Evolutionary conservation across 2,329 filamentous ascomycete species (phyloP).

Genomic region (Hortaea sp.): DNA sequence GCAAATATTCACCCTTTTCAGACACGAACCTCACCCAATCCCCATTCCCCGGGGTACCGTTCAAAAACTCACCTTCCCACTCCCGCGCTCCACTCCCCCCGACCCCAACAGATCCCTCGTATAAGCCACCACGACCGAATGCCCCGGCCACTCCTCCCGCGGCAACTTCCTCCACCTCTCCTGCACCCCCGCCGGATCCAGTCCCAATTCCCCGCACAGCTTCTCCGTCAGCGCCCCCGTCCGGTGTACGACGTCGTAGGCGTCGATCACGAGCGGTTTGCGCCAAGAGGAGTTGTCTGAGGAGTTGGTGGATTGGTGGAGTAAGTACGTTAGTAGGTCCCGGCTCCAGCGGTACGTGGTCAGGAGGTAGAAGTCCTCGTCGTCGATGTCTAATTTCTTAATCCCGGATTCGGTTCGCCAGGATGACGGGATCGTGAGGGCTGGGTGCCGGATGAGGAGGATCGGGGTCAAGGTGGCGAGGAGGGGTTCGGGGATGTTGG

Average conservation of each 20-base stretch:
- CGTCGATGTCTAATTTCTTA: neutral
- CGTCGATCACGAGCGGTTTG: conserved; percentile 9
- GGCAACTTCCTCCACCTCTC: conserved; percentile 6
- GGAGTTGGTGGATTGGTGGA: neutral
- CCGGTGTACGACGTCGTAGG: conserved; percentile 10
- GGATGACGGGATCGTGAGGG: conserved; percentile 11
- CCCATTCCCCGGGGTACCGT: no score
- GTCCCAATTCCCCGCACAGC: conserved; percentile 2
- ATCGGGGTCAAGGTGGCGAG: conserved; percentile 8
- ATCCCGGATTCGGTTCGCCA: neutral
- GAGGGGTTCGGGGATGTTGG: conserved; percentile 8
- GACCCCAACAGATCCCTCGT: conserved; percentile 4
- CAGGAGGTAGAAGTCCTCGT: conserved; percentile 2
- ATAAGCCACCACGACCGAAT: conserved; percentile 5
- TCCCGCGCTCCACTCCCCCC: conserved; percentile 2
- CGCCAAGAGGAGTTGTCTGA: neutral
- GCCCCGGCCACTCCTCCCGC: conserved; percentile 4
- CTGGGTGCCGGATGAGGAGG: conserved; percentile 12
- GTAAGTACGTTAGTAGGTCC: neutral
- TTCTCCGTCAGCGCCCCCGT: neutral
- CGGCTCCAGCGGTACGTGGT: conserved; percentile 1
- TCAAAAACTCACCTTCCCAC: conserved; percentile 3
- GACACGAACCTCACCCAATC: no score
- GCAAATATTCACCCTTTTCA: no score
- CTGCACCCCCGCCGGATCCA: conserved; percentile 6